Base-by-base conservation (phyloP, 1,284 basidiomycete species). In the Moniliophthora roreri region DNA sequence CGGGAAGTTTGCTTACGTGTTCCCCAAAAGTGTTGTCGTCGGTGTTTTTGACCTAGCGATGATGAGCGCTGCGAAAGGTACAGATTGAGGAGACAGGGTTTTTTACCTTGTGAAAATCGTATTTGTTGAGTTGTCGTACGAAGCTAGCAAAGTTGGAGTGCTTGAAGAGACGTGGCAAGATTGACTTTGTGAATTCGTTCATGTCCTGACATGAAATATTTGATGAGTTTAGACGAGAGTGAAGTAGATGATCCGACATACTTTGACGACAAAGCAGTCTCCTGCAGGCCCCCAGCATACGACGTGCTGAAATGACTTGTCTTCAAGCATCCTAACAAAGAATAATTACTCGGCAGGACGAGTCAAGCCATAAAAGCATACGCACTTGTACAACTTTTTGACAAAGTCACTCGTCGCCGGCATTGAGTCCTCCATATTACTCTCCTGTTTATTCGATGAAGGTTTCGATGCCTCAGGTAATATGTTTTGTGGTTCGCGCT, bases 121-220 rank as follows among this genome's bases (percentile, higher is more conserved):
- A 98, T 75, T 98, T 98, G 82, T 98, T 98, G 38, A 98, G 78
- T 71, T 98, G 95, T 9, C 94, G 81, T 3, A 96, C 93, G 66
- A 96, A 96, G 52, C 83, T 87, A 24, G 95, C 94, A 70, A 98
- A 98, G 66, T 98, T 98, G 15, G 92, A 95, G 69, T 98, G 95
- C 65, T 97, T 93, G 81, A 98, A 98, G 74, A 97, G 89, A 49
- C 91, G 87, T 0, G 95, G 95, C 47, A 98, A 80, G 63, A 98
- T 92, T 47, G 88, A 86, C 67, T 94, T 96, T 41, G 94, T 96
- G 72, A 98, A 98, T 62, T 94, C 91, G 74, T 95, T 96, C 91
- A 97, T 96, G 76, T 98, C 93, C 87, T 87, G 56, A 16, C 20
- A 36, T 20, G 38, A 32, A 10, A 26, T 40, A 18, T 40, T 28